A percentile compares a stretch with the other conserved stretches of the same genome.
These are phyloP conservation scores for Yarrowia sp. DNA, from an alignment of 805 yeast genomes.

Conservation along the genomic window DNA sequence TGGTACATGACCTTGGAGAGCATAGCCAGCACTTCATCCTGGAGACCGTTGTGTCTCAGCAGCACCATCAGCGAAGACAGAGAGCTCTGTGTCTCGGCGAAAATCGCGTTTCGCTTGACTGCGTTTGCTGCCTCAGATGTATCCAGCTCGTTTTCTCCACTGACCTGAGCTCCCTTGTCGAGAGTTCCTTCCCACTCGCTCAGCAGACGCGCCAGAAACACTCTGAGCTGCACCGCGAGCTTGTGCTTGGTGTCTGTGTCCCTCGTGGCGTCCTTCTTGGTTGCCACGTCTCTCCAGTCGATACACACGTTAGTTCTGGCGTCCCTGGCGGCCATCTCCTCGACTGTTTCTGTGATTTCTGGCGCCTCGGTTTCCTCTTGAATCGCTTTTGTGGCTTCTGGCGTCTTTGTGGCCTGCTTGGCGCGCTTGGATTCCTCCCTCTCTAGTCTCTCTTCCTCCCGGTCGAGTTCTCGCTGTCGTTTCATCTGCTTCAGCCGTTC, in stretches of 20 bases:
- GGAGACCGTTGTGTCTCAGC: slow-evolving; percentile 47
- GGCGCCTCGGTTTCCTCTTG: too few species aligned
- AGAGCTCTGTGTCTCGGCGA: slow-evolving; percentile 49
- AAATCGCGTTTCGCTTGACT: slow-evolving; percentile 34
- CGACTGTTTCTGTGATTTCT: not conserved
- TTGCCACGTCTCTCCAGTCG: not conserved
- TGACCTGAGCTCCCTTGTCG: slow-evolving; percentile 1
- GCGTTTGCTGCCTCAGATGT: slow-evolving; percentile 7
- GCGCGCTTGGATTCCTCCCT: not conserved
- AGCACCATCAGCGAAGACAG: slow-evolving; percentile 54
- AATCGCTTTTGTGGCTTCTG: not conserved
- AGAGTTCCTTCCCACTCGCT: slow-evolving; percentile 41
- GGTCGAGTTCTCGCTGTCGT: slow-evolving; percentile 28
- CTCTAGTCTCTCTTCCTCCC: not conserved
- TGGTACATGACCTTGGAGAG: slow-evolving; percentile 59
- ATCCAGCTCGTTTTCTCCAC: not conserved
- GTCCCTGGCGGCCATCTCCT: not conserved
- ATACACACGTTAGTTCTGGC: slow-evolving; percentile 8
- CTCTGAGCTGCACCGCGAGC: slow-evolving; percentile 43
- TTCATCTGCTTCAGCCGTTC: slow-evolving; percentile 32
- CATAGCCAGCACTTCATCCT: slow-evolving; percentile 48
- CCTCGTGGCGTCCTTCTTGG: not conserved
- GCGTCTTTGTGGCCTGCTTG: too few species aligned
- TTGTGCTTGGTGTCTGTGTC: not conserved
- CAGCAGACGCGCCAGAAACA: slow-evolving; percentile 49